Base-by-base conservation (phyloP, 2,329 filamentous ascomycete genomes). In the Pyricularia grisea region DNA sequence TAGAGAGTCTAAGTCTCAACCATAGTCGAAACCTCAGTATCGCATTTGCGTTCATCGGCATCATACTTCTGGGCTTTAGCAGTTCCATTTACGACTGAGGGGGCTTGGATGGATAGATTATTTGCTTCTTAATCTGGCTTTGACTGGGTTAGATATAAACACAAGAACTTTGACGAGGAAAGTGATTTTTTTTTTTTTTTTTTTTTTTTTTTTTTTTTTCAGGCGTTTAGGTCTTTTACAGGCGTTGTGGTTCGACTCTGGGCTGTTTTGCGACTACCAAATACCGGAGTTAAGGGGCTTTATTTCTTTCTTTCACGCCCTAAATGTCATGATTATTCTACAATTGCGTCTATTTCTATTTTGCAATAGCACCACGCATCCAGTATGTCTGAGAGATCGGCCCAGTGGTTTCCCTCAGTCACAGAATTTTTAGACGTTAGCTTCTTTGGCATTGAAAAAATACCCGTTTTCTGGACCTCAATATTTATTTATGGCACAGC, bases 61-160 rank as follows among this genome's bases (percentile, higher is more conserved):
- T 98, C 94, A 88, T 88, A 0, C 81, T 98, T 69, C 82, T 99
- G 80, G 94, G 94, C 0, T 73, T 95, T 68, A 97, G 92, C 78
- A 93, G 89, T 79, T 93, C 94, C 10, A 61, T 61, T 25, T 61
- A 61, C 23, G 58, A 61, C 58, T 61, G 23, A 61, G 58, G 12
- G 42, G 42, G 17, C n/a, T n/a, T n/a, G n/a, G n/a, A n/a, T 50
- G 17, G 14, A n/a, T 50, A 50, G 9, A 14, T 64, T 23, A 60
- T 61, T 61, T 23, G 3, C 33, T 10, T 36, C 28, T 69, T 64
- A 20, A 14, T 33, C 55, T 55, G 23, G 2, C 33, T 5, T 11
- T 61, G n/a, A 25, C 25, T 14, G 25, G 58, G 9, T 17, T 50
- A 50, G 42, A 50, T 50, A 50, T 50, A 50, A 50, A n/a, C 20